Percentiles rank a stretch among this genome's conserved stretches.
phyloP scores from a whole-genome alignment of 441 rosid species.

The Pelargonium citronellum region DNA sequence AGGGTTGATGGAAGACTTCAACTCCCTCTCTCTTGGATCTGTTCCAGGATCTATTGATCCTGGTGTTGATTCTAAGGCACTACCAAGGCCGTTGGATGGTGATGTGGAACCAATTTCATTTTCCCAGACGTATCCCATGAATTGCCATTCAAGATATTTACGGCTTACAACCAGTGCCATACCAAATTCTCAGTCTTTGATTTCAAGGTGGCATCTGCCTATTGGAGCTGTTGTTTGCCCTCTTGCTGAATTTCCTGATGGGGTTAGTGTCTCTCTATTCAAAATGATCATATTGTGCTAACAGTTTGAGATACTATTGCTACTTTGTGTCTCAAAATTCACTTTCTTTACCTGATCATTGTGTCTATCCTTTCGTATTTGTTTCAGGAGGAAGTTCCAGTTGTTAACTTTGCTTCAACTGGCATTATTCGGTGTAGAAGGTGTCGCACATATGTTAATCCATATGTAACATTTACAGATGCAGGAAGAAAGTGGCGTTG shows the following conservation, averaged over 20 bases:
- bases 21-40: conserved; percentile 63
- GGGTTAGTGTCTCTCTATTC: conserved; percentile 52
- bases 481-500: conserved; percentile 99
- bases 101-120: conserved; percentile 71
- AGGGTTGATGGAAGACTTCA: conserved; percentile 81
- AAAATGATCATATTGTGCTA: conserved; percentile 16
- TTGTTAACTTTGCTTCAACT: conserved; percentile 68
- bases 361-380: conserved; percentile 22
- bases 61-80: conserved; percentile 63
- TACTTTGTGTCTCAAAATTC: conserved; percentile 20
- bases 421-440: conserved; percentile 97
- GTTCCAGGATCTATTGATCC: conserved; percentile 77
- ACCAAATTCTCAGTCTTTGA: conserved; percentile 87
- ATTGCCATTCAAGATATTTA: conserved; percentile 75
- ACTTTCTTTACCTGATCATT: conserved; percentile 17
- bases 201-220: conserved; percentile 96
- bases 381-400: conserved; percentile 88
- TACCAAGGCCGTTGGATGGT: conserved; percentile 92
- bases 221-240: conserved; percentile 99
- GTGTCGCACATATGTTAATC: conserved; percentile 97
- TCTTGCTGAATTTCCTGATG: conserved; percentile 87
- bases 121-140: conserved; percentile 60
- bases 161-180: conserved; percentile 82
- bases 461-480: conserved; percentile 81
- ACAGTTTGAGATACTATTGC: conserved; percentile 16